phyloP scores from a whole-genome alignment of 164 flowering plant species.

The Stephania japonica region DNA sequence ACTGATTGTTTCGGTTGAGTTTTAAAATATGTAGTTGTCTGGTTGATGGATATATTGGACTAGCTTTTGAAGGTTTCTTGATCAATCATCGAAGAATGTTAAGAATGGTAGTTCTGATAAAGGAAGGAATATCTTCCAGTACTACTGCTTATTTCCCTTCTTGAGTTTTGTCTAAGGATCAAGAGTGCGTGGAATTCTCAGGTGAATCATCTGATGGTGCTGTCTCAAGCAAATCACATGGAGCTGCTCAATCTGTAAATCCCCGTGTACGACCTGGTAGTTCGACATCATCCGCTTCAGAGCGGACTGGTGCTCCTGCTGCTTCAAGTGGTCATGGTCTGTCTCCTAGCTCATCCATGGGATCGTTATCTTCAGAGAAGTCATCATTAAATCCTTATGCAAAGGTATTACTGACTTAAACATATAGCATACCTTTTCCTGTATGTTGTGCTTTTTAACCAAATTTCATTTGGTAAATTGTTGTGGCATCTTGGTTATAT shows the following conservation, averaged over 20 bases:
- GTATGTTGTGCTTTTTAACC: not conserved
- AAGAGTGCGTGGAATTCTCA: conserved; percentile 24
- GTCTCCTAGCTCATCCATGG: conserved; percentile 89
- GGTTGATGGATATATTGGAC: not conserved
- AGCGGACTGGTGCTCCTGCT: conserved; percentile 35
- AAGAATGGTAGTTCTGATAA: conserved; percentile 38
- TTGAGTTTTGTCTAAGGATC: conserved; percentile 25
- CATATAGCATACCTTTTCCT: not conserved
- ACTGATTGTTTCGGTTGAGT: not conserved
- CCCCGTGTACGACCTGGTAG: conserved; percentile 48
- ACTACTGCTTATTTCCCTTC: conserved; percentile 37
- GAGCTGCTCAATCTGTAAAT: conserved; percentile 30
- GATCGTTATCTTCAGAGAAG: conserved; percentile 85
- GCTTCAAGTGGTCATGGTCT: conserved; percentile 50
- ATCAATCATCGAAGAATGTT: conserved; percentile 16
- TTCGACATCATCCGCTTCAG: conserved; percentile 72
- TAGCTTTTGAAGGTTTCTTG: conserved; percentile 5
- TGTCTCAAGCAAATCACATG: conserved; percentile 31
- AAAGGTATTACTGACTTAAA: conserved; percentile 42
- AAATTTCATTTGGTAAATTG: conserved; percentile 1
- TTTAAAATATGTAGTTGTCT: not conserved
- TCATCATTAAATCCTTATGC: conserved; percentile 92
- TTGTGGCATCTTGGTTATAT: not conserved
- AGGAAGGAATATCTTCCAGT: conserved; percentile 30
- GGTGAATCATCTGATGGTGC: conserved; percentile 31